A percentile compares a stretch with the other conserved stretches of the same genome.
phyloP scores from a whole-genome alignment of 768 basidiomycete genomes.

The Amanita fuliginea region DNA sequence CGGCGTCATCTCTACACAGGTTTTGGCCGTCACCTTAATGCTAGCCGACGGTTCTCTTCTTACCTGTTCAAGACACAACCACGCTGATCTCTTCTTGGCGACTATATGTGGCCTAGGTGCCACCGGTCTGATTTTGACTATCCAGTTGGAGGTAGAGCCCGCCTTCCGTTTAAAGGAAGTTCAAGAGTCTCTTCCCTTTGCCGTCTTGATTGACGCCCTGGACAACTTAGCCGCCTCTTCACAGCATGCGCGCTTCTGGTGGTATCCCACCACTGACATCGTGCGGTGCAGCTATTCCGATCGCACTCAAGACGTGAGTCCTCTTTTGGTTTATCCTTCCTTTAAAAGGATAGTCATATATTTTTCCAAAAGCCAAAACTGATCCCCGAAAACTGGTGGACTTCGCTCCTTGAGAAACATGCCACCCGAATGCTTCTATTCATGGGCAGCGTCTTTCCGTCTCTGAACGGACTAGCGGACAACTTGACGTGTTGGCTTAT shows the following conservation, averaged over 20 bases:
- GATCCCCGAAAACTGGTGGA: conserved; percentile 51
- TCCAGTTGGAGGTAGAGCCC: conserved; percentile 70
- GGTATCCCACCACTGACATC: conserved; percentile 75
- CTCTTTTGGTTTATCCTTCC: neutral
- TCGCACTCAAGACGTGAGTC: conserved; percentile 62
- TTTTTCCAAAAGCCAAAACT: conserved; percentile 31
- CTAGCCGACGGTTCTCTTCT: conserved; percentile 67
- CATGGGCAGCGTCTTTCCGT: conserved; percentile 52
- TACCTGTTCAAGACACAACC: conserved; percentile 50
- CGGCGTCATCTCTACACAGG: conserved; percentile 74
- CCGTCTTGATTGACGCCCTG: conserved; percentile 46
- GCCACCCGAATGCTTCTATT: conserved; percentile 78
- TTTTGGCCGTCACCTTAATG: conserved; percentile 64
- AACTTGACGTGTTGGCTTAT: conserved; percentile 62
- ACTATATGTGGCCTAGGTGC: conserved; percentile 85
- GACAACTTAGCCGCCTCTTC: conserved; percentile 48
- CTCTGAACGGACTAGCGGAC: conserved; percentile 53
- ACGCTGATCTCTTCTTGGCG: conserved; percentile 74
- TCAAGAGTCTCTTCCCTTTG: conserved; percentile 51
- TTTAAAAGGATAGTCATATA: conserved; percentile 7
- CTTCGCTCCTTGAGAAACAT: conserved; percentile 68
- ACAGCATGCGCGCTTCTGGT: conserved; percentile 91
- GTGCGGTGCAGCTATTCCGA: conserved; percentile 66
- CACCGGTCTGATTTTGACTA: conserved; percentile 77
- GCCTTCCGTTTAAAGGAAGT: conserved; percentile 74